Base-by-base conservation (phyloP, 306 rosid species). In the Herpetospermum pedunculosum region DNA sequence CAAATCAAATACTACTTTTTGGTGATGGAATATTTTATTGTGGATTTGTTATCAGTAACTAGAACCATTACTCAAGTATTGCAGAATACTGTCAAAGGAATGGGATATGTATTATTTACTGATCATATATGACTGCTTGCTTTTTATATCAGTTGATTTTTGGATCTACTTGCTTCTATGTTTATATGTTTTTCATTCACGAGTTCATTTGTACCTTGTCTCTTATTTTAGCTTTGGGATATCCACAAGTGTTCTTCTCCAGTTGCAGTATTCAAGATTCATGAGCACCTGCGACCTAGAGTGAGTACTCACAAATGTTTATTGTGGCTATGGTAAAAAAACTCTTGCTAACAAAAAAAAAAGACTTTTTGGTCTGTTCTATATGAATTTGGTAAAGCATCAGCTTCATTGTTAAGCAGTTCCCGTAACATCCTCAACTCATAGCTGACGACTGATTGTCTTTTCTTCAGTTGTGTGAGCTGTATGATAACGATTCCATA, bases 281-380 rank as follows among this genome's bases (percentile, higher is more conserved):
- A 90, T 19, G 96, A 90, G 71, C 88, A 87, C 73, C 80, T 87
- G 75, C 85, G 81, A 35, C 92, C 88, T 23, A 87, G 82, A 84
- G 96, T 84, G 80, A 78, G 76, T 34, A 25, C n/a, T n/a, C n/a
- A n/a, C 29, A 63, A 5, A 48, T 67, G 7, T 29, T 52, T 54
- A 6, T 37, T 28, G 10, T 50, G 15, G 44, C 64, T 15, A 29
- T 46, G 29, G 3, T 1, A 28, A 13, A 68, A 2, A 70, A 21
- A 57, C 23, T 29, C 7, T 43, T 28, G 23, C 23, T 6, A 70
- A 46, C 72, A 65, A 19, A 65, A 25, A 18, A 60, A 60, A 8
- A 9, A 52, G 7, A 6, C 3, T 54, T 29, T 59, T 29, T 30
- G 23, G 43, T 60, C 43, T 3, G 11, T 60, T 60, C 23, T 18